phyloP scores from a whole-genome alignment of 345 rosid genomes.

The Syzygium oleosum region DNA sequence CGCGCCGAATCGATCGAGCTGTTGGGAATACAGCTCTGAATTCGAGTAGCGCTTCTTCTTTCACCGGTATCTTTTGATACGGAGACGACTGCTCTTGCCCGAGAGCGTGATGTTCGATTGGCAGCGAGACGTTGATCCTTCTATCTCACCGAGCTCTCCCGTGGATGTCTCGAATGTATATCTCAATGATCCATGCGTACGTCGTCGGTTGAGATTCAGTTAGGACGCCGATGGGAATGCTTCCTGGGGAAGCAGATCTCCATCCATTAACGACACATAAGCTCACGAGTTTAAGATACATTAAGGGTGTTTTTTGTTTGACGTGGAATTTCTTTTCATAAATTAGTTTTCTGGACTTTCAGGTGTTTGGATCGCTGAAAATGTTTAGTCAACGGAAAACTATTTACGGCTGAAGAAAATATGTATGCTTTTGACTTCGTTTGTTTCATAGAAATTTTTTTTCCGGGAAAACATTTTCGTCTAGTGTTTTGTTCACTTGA shows the following conservation, averaged over 20 bases:
- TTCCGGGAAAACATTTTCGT: fast-evolving
- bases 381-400: not conserved
- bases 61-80: not conserved
- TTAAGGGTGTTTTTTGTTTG: not conserved
- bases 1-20: not conserved
- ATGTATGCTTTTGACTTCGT: not conserved
- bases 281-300: not conserved
- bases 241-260: not conserved
- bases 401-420: too few relatives aligned
- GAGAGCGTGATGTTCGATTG: not conserved
- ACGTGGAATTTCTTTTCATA: too few relatives aligned
- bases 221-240: fast-evolving
- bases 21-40: fast-evolving
- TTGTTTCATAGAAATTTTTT: too few relatives aligned
- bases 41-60: not conserved
- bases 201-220: fast-evolving
- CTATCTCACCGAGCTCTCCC: fast-evolving
- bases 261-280: not conserved
- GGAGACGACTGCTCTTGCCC: not conserved
- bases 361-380: fast-evolving
- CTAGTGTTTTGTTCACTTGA: too few relatives aligned
- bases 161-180: not conserved
- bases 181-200: fast-evolving
- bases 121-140: not conserved
- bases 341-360: fast-evolving